Percentiles rank a stretch among this genome's conserved stretches.
Conservation (phyloP, 768 basidiomycete genomes). For the Sporobolomyces pararoseus region DNA sequence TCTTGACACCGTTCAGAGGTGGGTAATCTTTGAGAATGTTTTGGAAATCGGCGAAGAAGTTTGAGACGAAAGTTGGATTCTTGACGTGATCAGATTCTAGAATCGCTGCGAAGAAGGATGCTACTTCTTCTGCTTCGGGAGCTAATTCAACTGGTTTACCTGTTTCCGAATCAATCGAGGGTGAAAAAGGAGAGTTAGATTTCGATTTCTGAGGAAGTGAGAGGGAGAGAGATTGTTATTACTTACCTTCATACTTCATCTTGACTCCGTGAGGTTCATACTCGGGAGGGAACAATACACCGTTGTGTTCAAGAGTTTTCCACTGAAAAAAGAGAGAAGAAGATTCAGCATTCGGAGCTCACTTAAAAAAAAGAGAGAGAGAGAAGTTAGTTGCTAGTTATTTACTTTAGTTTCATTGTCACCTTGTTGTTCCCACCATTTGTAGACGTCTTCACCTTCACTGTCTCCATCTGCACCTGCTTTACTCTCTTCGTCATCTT, state of each 20-base stretch:
- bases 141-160: conserved; percentile 75
- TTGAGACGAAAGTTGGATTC: conserved; percentile 81
- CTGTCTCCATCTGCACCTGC: conserved; percentile 52
- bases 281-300: conserved; percentile 91
- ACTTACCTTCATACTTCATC: conserved; percentile 91
- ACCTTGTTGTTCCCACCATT: conserved; percentile 67
- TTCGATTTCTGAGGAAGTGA: neutral
- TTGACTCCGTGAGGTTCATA: conserved; percentile 82
- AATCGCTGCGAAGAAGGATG: conserved; percentile 90
- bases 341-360: no score
- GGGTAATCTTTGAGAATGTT: conserved; percentile 72
- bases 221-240: conserved; percentile 36
- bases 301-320: conserved; percentile 90
- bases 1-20: conserved; percentile 69
- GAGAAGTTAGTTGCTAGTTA: no score
- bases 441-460: conserved; percentile 54
- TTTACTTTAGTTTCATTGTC: conserved; percentile 55
- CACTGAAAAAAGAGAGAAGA: conserved; percentile 60
- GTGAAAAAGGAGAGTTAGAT: neutral
- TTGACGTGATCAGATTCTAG: conserved; percentile 86
- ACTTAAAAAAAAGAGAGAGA: conserved; percentile 43
- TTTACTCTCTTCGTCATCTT: conserved; percentile 52
- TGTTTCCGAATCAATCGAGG: conserved; percentile 46
- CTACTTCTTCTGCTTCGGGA: conserved; percentile 87
- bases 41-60: conserved; percentile 91